Percentiles rank a stretch among this genome's conserved stretches.
Evolutionary conservation across 768 basidiomycete genomes (phyloP).

Genomic region (Stropharia rugosoannulata): DNA sequence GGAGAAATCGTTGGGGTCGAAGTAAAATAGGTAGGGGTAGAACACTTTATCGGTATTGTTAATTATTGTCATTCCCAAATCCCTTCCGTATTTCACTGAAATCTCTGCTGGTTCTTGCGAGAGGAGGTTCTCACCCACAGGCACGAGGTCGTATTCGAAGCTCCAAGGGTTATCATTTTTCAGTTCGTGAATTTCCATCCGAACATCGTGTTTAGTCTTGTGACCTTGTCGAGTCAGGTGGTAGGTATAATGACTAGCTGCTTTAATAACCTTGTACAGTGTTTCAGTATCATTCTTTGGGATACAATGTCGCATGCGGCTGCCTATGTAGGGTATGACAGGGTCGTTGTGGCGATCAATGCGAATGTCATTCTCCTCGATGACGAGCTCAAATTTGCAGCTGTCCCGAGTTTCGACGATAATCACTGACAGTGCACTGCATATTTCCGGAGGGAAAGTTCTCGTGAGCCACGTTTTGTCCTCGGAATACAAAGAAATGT

Average conservation of each 20-base stretch:
- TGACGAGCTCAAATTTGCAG: conserved; percentile 19
- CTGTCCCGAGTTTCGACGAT: conserved; percentile 15
- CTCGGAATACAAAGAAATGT: conserved; percentile 23
- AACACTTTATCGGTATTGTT: conserved; percentile 31
- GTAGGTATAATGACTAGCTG: conserved; percentile 24
- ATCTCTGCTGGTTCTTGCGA: conserved; percentile 25
- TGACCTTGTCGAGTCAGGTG: conserved; percentile 25
- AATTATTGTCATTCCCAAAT: conserved; percentile 33
- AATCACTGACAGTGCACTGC: conserved; percentile 6
- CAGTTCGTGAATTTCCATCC: conserved; percentile 30
- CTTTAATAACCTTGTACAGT: conserved; percentile 19
- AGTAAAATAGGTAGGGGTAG: conserved; percentile 41
- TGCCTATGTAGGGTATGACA: conserved; percentile 18
- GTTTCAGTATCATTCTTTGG: conserved; percentile 4
- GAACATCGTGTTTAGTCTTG: conserved; percentile 21
- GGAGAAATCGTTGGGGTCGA: conserved; percentile 37
- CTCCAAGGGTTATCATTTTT: conserved; percentile 17
- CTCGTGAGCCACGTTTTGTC: conserved; percentile 25
- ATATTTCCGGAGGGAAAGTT: conserved; percentile 16
- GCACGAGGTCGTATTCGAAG: conserved; percentile 18
- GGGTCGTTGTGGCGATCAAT: conserved; percentile 23
- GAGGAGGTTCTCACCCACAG: conserved; percentile 27
- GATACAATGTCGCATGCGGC: conserved; percentile 18
- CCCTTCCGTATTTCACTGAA: conserved; percentile 20
- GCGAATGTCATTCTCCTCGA: conserved; percentile 16